A percentile compares a stretch with the other conserved stretches of the same genome.
phyloP scores from a whole-genome alignment of 768 basidiomycete species.

The Astraeus odoratus region DNA sequence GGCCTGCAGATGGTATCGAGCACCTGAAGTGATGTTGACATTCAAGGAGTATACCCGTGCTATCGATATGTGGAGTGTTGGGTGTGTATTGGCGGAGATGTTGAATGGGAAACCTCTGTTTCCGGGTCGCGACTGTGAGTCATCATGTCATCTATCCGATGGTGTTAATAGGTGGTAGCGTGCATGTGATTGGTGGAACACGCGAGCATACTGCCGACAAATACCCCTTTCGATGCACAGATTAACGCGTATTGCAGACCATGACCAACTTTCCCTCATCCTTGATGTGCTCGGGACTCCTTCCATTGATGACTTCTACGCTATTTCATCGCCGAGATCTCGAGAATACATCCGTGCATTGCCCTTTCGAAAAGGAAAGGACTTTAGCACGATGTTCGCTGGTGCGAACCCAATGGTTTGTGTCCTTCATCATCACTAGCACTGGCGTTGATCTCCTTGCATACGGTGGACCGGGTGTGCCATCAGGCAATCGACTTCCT shows the following conservation, averaged over 20 bases:
- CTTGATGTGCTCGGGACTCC: slow-evolving; percentile 91
- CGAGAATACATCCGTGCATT: slow-evolving; percentile 86
- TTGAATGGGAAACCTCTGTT: slow-evolving; percentile 87
- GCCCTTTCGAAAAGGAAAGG: slow-evolving; percentile 77
- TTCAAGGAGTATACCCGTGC: slow-evolving; percentile 93
- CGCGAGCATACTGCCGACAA: neutral
- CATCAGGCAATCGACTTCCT: slow-evolving; percentile 66
- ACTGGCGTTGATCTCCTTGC: neutral
- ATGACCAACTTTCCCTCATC: slow-evolving; percentile 89
- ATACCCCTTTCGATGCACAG: neutral
- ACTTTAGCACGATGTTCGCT: slow-evolving; percentile 64
- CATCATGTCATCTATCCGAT: neutral
- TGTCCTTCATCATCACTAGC: neutral
- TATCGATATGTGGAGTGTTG: slow-evolving; percentile 84
- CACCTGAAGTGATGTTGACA: slow-evolving; percentile 96
- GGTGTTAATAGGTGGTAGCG: too few species aligned
- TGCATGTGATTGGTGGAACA: neutral
- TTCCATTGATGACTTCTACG: slow-evolving; percentile 90
- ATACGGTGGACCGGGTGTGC: neutral
- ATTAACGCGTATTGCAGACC: slow-evolving; percentile 44
- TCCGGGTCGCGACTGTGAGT: slow-evolving; percentile 84
- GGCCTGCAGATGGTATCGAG: slow-evolving; percentile 79
- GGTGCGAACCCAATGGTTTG: slow-evolving; percentile 62
- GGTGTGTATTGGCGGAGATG: slow-evolving; percentile 89
- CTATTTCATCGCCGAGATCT: slow-evolving; percentile 73